Evolutionary conservation across 1,284 basidiomycete species (phyloP), one percentile per base, ranked within the genome.

Genomic region (Apiotrichum sp.): DNA sequence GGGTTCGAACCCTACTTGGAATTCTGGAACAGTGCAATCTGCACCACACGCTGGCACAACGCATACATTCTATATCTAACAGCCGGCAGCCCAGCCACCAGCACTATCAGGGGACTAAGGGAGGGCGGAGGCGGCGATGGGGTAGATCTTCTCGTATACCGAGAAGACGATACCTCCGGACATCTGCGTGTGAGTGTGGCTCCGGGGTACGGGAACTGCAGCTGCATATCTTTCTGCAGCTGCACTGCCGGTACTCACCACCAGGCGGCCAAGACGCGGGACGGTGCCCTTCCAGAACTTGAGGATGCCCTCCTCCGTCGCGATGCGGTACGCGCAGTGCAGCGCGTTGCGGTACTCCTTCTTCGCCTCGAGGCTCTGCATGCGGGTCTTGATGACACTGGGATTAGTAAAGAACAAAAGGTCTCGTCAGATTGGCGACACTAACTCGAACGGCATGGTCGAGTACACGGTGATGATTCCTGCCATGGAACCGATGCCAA

Each of bases 271-370:
- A 40, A 98, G 76, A 59, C 93, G 79, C 0, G 93, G 93, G 2
- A 93, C 95, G 5, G 95, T 92, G 1, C 95, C 95, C 29, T 89
- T 89, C 95, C 95, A 98, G 77, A 98, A 96, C 47, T 88, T 83
- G 33, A 84, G 67, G 13, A 93, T 62, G 7, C 93, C 93, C 70
- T 96, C 91, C 73, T 95, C 89, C 0, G 86, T 90, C 62, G 90
- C 84, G 67, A 95, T 93, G 44, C 91, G 82, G 70, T 93, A 93
- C 4, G 85, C 90, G 70, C 93, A 98, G 70, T 97, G 91, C 77
- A 97, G 88, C 1, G 93, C 87, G 71, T 93, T 96, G 42, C 84
- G 83, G 75, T 98, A 98, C 63, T 91, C 85, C 43, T 82, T 77
- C 16, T 84, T 81, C 2, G 93, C 95, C 62, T 85, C 83, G 34